Conservation (phyloP, 257 asterid species). For the Solanum piurae region DNA sequence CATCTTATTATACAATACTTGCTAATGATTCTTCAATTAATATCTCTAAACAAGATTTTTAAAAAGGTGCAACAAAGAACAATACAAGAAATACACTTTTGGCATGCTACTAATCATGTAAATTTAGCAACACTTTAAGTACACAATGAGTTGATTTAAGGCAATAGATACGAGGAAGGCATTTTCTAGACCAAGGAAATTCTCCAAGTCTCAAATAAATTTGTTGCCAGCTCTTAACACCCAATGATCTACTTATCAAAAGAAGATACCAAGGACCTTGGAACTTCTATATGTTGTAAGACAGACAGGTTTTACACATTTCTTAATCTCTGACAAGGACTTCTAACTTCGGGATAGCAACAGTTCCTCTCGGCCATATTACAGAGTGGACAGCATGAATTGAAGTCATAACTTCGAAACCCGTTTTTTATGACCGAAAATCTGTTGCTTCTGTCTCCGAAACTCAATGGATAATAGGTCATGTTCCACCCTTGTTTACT, state of each 20-base stretch:
- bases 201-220: background rate
- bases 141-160: background rate
- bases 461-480: background rate
- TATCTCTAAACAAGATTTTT: background rate
- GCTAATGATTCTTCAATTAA: background rate
- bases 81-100: background rate
- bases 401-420: background rate
- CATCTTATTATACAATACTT: background rate
- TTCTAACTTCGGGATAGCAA: background rate
- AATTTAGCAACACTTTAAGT: background rate
- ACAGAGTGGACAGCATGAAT: background rate
- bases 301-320: background rate
- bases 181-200: background rate
- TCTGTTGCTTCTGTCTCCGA: background rate
- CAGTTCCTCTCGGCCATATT: background rate
- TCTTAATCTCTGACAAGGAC: background rate
- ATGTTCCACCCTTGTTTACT: background rate
- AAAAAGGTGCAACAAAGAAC: background rate
- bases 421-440: background rate
- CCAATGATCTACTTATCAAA: background rate
- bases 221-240: background rate
- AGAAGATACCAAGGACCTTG: background rate
- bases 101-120: background rate
- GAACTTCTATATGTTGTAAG: background rate
- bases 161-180: background rate